Evolutionary conservation across 1,284 basidiomycete genomes (phyloP), one percentile per base, ranked within the genome.

Genomic region (Paramarasmius palmivorus): DNA sequence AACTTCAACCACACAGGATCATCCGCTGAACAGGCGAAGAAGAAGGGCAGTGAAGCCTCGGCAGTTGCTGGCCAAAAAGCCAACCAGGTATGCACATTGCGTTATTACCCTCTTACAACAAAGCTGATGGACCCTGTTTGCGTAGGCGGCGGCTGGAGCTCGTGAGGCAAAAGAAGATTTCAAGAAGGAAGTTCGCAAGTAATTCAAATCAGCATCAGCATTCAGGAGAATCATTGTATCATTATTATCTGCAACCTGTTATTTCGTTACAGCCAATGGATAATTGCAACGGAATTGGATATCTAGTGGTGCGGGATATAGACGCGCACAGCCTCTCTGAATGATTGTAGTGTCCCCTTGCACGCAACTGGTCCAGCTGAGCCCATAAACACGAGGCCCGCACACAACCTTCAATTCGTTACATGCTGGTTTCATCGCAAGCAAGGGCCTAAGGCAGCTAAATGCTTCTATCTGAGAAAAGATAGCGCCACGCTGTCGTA

Each of bases 81-180:
- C 8, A 71, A 78, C 50, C 71, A 83, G 67, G 79, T 77, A 52
- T 41, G 61, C n/a, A n/a, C n/a, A n/a, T n/a, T n/a, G n/a, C n/a
- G n/a, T n/a, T n/a, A n/a, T n/a, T n/a, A n/a, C n/a, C n/a, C n/a
- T n/a, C n/a, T n/a, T n/a, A n/a, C n/a, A n/a, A n/a, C n/a, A n/a
- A n/a, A n/a, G n/a, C 29, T n/a, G n/a, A 39, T 14, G 4, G 14
- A 14, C 46, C 36, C 29, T 40, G 15, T 35, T 20, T 20, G 10
- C 49, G 15, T 51, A 83, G 80, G 73, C 77, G 14, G 69, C 71
- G 15, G 66, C 74, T 29, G 72, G 71, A 20, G 74, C 73, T 22
- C 69, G 68, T 40, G 66, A 79, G 63, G 70, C 72, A 0, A 76
- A 75, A 54, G 71, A 77, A 14, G 72, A 81, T 49, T 61, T 79